These are phyloP conservation scores for Dillenia turbinata DNA, from an alignment of 164 flowering plant genomes.

Conservation along the genomic window DNA sequence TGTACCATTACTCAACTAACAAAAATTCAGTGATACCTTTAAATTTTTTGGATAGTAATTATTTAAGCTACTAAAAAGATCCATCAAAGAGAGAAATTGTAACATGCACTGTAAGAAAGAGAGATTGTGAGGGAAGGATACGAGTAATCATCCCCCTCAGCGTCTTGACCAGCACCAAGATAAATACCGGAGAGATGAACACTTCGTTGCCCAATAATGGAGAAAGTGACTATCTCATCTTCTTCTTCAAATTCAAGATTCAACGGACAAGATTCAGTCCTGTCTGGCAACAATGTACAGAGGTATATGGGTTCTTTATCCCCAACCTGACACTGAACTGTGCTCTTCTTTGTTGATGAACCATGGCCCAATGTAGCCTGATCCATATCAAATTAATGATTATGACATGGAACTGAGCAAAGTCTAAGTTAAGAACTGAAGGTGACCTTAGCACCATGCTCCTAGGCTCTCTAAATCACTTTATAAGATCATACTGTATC, in stretches of 20 bases:
- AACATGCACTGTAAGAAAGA: too few relatives aligned
- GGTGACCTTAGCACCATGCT: too few relatives aligned
- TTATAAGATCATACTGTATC: too few relatives aligned
- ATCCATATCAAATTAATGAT: slow-evolving; percentile 5
- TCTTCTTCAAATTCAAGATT: slow-evolving; percentile 76
- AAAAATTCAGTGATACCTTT: too few relatives aligned
- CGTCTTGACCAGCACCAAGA: slow-evolving; percentile 24
- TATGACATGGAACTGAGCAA: too few relatives aligned
- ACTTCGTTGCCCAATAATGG: slow-evolving; percentile 70
- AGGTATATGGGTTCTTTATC: slow-evolving; percentile 52
- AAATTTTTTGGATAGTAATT: too few relatives aligned
- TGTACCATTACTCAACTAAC: too few relatives aligned
- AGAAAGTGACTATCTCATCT: slow-evolving; percentile 52
- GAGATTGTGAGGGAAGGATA: slow-evolving; percentile 36
- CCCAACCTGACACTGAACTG: slow-evolving; percentile 66
- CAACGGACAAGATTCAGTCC: slow-evolving; percentile 57
- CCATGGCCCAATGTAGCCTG: slow-evolving; percentile 88
- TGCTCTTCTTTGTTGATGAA: slow-evolving; percentile 47
- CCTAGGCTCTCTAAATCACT: too few relatives aligned
- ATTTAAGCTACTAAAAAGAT: too few relatives aligned
- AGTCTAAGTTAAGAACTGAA: too few relatives aligned
- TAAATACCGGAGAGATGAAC: slow-evolving; percentile 81
- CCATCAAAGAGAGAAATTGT: too few relatives aligned
- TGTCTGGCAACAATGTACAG: slow-evolving; percentile 69
- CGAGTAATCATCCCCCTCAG: slow-evolving; percentile 40